These are phyloP conservation scores for Lachnellula suecica DNA, from an alignment of 2,329 filamentous ascomycete species.

Conservation along the genomic window DNA sequence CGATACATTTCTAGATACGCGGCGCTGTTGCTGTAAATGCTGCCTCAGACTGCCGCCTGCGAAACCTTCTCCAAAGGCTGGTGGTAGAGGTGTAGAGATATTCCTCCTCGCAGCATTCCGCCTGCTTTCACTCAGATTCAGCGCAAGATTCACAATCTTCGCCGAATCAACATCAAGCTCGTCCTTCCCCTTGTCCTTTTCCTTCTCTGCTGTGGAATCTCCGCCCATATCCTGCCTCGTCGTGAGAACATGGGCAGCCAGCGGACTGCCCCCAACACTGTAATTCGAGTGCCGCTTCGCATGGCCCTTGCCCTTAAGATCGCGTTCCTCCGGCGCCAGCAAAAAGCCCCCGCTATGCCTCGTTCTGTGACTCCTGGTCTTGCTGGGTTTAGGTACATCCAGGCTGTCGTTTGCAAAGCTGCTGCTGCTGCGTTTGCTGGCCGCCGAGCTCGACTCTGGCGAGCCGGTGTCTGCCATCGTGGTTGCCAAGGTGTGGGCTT, in stretches of 20 bases:
- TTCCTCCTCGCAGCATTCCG: conserved; percentile 61
- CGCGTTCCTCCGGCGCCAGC: conserved; percentile 20
- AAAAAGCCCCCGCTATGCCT: conserved; percentile 32
- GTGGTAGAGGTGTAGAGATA: conserved; percentile 48
- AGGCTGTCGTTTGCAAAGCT: conserved; percentile 8
- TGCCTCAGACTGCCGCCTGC: conserved; percentile 61
- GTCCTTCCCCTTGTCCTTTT: no score
- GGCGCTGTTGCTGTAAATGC: conserved; percentile 71
- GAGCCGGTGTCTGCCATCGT: conserved; percentile 30
- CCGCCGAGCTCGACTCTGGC: conserved; percentile 45
- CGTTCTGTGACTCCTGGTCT: conserved; percentile 29
- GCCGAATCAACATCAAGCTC: conserved; percentile 76
- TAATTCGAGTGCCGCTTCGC: conserved; percentile 25
- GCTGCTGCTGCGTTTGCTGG: conserved; percentile 29
- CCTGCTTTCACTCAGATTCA: conserved; percentile 82
- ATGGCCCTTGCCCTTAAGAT: conserved; percentile 26
- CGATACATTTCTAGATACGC: conserved; percentile 59
- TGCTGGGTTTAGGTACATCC: conserved; percentile 8
- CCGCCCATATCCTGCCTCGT: conserved; percentile 4
- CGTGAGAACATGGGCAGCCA: conserved; percentile 24
- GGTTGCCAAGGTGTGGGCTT: conserved; percentile 13
- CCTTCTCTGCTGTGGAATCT: conserved; percentile 4
- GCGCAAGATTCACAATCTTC: conserved; percentile 89
- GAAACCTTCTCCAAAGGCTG: conserved; percentile 44
- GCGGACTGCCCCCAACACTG: conserved; percentile 26